phyloP scores from a whole-genome alignment of 176 grass and related monocot genomes.

The Luzula sylvatica region DNA sequence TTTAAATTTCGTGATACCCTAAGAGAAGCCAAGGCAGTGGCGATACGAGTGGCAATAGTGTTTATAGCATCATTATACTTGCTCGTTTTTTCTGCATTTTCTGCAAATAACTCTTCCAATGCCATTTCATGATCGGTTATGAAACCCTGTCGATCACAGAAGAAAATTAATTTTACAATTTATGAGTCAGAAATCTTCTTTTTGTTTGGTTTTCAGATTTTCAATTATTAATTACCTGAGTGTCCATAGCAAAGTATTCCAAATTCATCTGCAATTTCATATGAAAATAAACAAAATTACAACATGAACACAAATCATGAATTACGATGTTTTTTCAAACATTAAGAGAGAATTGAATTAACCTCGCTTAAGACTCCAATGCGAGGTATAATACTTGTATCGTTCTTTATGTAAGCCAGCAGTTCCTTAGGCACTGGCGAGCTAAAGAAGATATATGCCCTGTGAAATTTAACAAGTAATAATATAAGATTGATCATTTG shows the following conservation, averaged over 20 bases:
- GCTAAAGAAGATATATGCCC: slow-evolving; percentile 96
- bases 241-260: slow-evolving; percentile 93
- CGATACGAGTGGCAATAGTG: slow-evolving; percentile 73
- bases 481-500: not conserved
- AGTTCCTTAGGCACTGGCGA: slow-evolving; percentile 82
- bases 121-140: slow-evolving; percentile 90
- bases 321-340: no score
- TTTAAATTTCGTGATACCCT: slow-evolving; percentile 34
- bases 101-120: slow-evolving; percentile 54
- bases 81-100: slow-evolving; percentile 42
- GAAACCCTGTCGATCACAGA: slow-evolving; percentile 47
- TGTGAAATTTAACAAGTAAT: slow-evolving; percentile 14
- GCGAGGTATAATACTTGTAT: slow-evolving; percentile 78
- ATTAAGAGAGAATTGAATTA: slow-evolving; percentile 15
- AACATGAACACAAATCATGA: no score
- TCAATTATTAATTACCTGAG: slow-evolving; percentile 49
- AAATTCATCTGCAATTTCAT: slow-evolving; percentile 85
- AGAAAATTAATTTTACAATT: slow-evolving; percentile 9
- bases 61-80: slow-evolving; percentile 58
- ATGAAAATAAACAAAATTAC: slow-evolving; percentile 16
- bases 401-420: slow-evolving; percentile 83
- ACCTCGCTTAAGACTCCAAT: slow-evolving; percentile 96
- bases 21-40: slow-evolving; percentile 84
- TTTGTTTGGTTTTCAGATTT: slow-evolving; percentile 1
- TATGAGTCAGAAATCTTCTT: slow-evolving; percentile 1